Evolutionary conservation across 1,284 basidiomycete species (phyloP), one percentile per base, ranked within the genome.

Genomic region (Mycena sp.): DNA sequence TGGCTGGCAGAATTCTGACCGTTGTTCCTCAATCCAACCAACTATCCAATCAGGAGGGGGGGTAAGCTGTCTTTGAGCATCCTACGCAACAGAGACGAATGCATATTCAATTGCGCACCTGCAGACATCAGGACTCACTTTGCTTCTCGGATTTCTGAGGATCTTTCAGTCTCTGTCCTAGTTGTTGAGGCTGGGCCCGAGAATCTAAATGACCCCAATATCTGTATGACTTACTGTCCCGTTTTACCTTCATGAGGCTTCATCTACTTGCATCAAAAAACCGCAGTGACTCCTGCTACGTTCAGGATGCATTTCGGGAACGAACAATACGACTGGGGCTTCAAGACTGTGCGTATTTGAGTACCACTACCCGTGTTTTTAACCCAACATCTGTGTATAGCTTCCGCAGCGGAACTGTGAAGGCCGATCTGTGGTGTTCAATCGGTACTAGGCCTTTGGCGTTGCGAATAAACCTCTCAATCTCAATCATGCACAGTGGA

Each of bases 81-180:
- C n/a, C 10, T 43, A 10, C n/a, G 21, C 17, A 9, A 43, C 21
- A 9, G 23, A 21, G 14, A 9, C 9, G 32, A 35, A 35, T 14
- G 9, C 7, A 35, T 35, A 35, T 35, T 35, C 7, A 35, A 9
- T 9, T 35, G 10, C 21, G 10, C 25, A 10, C 17, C 16, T 17
- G 23, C 43, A 65, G 63, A 61, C 63, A n/a, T 43, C 53, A 28
- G 53, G 68, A 41, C 45, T 59, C 26, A 49, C 49, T 14, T 25
- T 86, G 1, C 84, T 5, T 72, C 73, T 43, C 76, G 84, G 3
- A 71, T 86, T 17, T 72, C 78, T 0, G 81, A 82, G 54, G 78
- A 85, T 61, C 64, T 76, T 0, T 63, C 68, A 23, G 69, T 73
- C 32, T 76, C 76, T 4, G 78, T 81, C n/a, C 70, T 78, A 14